phyloP scores from a whole-genome alignment of 2,329 filamentous ascomycete genomes.

The Pestalotiopsis sp. region DNA sequence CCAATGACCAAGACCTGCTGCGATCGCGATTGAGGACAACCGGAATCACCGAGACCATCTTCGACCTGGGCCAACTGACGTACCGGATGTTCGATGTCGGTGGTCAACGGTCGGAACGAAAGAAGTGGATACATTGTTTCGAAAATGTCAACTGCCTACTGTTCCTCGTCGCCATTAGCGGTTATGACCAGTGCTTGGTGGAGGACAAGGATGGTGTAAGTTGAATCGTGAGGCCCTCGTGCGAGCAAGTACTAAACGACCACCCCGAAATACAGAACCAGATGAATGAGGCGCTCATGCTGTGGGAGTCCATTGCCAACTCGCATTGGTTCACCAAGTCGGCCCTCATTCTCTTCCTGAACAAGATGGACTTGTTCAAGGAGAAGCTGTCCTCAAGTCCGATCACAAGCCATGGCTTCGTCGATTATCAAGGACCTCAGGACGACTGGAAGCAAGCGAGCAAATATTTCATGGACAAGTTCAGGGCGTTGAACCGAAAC shows the following conservation, averaged over 20 bases:
- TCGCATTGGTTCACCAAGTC: constrained; percentile 86
- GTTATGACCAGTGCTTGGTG: constrained; percentile 94
- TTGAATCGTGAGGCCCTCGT: constrained; percentile 21
- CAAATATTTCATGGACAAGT: constrained; percentile 83
- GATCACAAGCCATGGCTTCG: constrained; percentile 74
- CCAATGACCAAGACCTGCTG: constrained; percentile 91
- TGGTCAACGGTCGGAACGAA: constrained; percentile 88
- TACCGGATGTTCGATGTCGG: constrained; percentile 98
- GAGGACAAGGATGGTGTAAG: constrained; percentile 95
- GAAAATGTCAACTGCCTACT: constrained; percentile 91
- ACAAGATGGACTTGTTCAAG: constrained; percentile 87
- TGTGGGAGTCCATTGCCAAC: constrained; percentile 85
- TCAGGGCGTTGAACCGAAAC: constrained; percentile 74
- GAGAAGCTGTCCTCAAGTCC: constrained; percentile 73
- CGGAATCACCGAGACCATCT: constrained; percentile 93
- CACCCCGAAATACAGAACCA: constrained; percentile 63
- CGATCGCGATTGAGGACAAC: constrained; percentile 90
- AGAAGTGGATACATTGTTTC: constrained; percentile 98
- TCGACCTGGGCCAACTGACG: constrained; percentile 87
- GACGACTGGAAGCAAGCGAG: constrained; percentile 75
- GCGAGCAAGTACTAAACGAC: constrained; percentile 21
- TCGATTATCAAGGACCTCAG: constrained; percentile 74
- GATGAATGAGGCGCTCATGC: constrained; percentile 89
- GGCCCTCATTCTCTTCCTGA: constrained; percentile 81
- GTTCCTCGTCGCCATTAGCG: constrained; percentile 93